Conservation (phyloP, 2,329 filamentous ascomycete genomes). For the Sclerotiophoma versabilis region DNA sequence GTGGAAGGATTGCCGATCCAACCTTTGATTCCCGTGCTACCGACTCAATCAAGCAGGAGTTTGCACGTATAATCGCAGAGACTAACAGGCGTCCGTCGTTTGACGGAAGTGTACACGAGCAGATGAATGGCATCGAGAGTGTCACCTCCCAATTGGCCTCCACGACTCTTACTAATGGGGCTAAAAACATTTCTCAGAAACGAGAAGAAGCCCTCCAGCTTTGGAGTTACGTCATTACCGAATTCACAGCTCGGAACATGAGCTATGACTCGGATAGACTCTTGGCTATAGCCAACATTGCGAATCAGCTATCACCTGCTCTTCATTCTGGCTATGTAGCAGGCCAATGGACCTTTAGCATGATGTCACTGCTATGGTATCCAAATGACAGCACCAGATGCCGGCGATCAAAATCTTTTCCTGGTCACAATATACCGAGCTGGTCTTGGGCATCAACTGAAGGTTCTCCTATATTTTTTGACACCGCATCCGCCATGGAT, state of each 20-base stretch:
- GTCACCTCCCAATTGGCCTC: conserved; percentile 40
- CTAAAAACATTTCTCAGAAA: conserved; percentile 22
- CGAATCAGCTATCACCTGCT: conserved; percentile 33
- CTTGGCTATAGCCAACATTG: conserved; percentile 41
- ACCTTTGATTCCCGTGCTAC: conserved; percentile 42
- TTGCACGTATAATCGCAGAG: conserved; percentile 34
- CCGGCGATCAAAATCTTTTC: conserved; percentile 29
- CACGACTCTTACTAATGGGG: conserved; percentile 32
- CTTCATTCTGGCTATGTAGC: conserved; percentile 45
- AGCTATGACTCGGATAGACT: conserved; percentile 45
- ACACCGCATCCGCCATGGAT: conserved; percentile 48
- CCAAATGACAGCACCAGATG: conserved; percentile 39
- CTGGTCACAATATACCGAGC: conserved; percentile 37
- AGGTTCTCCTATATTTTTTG: conserved; percentile 46
- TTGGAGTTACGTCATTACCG: conserved; percentile 47
- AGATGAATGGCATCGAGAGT: conserved; percentile 26
- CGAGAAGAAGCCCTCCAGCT: conserved; percentile 43
- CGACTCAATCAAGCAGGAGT: conserved; percentile 46
- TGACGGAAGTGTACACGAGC: conserved; percentile 10
- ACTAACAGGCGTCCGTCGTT: conserved; percentile 16
- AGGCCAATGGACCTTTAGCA: conserved; percentile 48
- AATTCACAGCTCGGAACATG: conserved; percentile 44
- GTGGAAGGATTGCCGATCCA: conserved; percentile 41
- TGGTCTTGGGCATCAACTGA: conserved; percentile 49
- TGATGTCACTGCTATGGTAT: conserved; percentile 46